Evolutionary conservation across 345 rosid genomes (phyloP).

Genomic region (Aethionema arabicum): DNA sequence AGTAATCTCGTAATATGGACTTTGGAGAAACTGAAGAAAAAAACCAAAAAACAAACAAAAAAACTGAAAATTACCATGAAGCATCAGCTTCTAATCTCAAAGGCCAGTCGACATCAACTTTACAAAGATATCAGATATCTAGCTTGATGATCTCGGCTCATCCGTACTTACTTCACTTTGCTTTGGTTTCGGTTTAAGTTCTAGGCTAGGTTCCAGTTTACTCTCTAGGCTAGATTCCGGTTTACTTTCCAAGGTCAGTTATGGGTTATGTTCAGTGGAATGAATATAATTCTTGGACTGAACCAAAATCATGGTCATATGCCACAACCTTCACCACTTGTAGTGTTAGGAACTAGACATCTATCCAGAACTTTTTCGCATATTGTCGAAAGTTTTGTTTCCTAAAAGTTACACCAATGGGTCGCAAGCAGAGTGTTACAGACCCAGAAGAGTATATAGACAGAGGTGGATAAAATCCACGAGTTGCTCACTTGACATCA

Average conservation of each 20-base stretch:
- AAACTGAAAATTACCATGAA: background rate
- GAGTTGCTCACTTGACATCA: too few relatives aligned
- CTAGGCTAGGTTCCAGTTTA: too few relatives aligned
- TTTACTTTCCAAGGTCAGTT: background rate
- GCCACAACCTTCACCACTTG: conserved; percentile 91
- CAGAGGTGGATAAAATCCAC: too few relatives aligned
- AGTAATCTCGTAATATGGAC: too few relatives aligned
- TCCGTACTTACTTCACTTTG: conserved; percentile 18
- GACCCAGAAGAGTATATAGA: background rate
- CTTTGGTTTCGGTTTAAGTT: too few relatives aligned
- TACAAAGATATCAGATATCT: conserved; percentile 23
- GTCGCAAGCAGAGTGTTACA: conserved; percentile 12
- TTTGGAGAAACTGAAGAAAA: conserved; percentile 4
- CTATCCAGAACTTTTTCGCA: conserved; percentile 82
- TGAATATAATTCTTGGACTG: conserved; percentile 58
- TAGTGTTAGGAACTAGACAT: conserved; percentile 81
- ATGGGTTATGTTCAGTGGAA: background rate
- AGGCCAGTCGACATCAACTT: conserved; percentile 23
- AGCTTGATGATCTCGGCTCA: conserved; percentile 36
- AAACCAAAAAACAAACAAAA: conserved; percentile 2
- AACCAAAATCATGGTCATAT: conserved; percentile 92
- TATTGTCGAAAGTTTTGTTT: conserved; percentile 68
- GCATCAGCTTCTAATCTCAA: conserved; percentile 24
- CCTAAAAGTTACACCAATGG: conserved; percentile 45
- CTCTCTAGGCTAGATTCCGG: conserved; percentile 11